Conservation (phyloP, 2,329 filamentous ascomycete species). For the Elsinoe necatrix region DNA sequence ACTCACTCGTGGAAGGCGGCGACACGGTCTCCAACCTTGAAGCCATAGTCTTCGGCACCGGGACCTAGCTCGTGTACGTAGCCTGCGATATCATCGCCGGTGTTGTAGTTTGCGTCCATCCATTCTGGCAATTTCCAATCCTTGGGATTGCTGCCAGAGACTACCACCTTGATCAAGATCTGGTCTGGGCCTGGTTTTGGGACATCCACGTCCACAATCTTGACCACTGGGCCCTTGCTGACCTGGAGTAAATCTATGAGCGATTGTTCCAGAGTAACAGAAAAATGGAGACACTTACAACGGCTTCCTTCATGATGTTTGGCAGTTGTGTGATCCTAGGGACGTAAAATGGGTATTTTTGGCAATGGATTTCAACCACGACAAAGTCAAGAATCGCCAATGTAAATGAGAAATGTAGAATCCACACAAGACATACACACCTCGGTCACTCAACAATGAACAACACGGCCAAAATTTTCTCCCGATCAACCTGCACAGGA, state of each 20-base stretch:
- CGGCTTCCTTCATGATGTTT: constrained; percentile 25
- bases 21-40: constrained; percentile 50
- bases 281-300: constrained; percentile 14
- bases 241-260: constrained; percentile 24
- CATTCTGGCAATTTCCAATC: constrained; percentile 23
- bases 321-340: background rate
- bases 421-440: background rate
- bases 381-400: no score
- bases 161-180: constrained; percentile 23
- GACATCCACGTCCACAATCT: constrained; percentile 23
- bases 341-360: background rate
- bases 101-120: constrained; percentile 21
- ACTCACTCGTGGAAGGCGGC: constrained; percentile 42
- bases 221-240: constrained; percentile 22
- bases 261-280: background rate
- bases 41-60: constrained; percentile 44
- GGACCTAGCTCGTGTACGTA: constrained; percentile 47
- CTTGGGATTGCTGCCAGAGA: constrained; percentile 24
- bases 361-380: background rate
- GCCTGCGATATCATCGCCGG: constrained; percentile 31
- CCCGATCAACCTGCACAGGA: background rate
- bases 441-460: background rate
- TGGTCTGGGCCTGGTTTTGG: constrained; percentile 22
- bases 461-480: constrained; percentile 3
- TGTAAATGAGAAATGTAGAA: no score